A percentile compares a stretch with the other conserved stretches of the same genome.
phyloP scores from a whole-genome alignment of 1,284 basidiomycete species.

The Kwoniella shivajii region DNA sequence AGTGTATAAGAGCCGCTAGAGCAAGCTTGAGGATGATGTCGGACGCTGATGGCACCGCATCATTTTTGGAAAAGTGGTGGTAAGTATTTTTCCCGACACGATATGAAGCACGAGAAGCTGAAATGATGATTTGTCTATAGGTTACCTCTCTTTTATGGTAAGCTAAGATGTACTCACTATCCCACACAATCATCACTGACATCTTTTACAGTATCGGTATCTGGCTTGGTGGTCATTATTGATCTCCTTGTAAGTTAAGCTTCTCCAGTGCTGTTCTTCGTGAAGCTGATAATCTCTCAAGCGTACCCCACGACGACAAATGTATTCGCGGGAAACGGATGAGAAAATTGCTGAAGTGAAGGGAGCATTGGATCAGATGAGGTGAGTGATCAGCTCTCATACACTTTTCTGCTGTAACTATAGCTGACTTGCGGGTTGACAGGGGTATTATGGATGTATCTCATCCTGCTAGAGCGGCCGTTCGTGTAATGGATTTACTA shows the following conservation, averaged over 20 bases:
- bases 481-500: constrained; percentile 55
- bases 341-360: constrained; percentile 51
- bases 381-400: constrained; percentile 23
- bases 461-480: constrained; percentile 50
- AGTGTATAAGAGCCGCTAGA: constrained; percentile 54
- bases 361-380: constrained; percentile 48
- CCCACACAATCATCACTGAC: background rate
- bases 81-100: constrained; percentile 11
- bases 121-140: background rate
- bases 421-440: background rate
- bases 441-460: constrained; percentile 50
- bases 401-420: background rate
- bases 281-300: constrained; percentile 4
- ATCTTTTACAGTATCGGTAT: constrained; percentile 41
- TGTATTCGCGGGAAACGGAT: constrained; percentile 46
- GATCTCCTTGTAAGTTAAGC: constrained; percentile 46
- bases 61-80: constrained; percentile 56
- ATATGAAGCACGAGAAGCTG: background rate
- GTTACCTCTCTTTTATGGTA: constrained; percentile 51
- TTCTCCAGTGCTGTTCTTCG: background rate
- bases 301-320: constrained; percentile 42
- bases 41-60: constrained; percentile 44
- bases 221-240: constrained; percentile 53
- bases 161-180: background rate
- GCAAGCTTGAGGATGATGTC: constrained; percentile 53